Conservation (phyloP, 768 basidiomycete genomes). For the Piloderma croceum region DNA sequence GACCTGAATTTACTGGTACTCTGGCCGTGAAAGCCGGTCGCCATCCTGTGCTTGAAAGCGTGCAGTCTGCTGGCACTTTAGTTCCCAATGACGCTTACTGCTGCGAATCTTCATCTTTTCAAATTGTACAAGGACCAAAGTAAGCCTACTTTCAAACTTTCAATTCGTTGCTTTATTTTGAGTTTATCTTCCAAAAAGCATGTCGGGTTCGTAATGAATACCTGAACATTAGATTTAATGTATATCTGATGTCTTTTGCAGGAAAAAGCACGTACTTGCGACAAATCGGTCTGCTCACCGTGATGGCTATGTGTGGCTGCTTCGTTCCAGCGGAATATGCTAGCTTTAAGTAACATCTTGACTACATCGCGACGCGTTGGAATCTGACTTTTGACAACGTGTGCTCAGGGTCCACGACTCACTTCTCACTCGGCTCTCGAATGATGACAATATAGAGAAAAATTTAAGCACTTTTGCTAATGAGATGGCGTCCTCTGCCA, state of each 20-base stretch:
- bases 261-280: slow-evolving; percentile 93
- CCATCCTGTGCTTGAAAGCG: slow-evolving; percentile 80
- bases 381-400: not conserved
- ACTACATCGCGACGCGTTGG: too few species aligned
- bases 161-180: not conserved
- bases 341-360: slow-evolving; percentile 59
- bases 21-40: slow-evolving; percentile 84
- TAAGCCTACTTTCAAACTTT: slow-evolving; percentile 32
- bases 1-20: slow-evolving; percentile 88
- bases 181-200: slow-evolving; percentile 32
- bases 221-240: not conserved
- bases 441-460: slow-evolving; percentile 89
- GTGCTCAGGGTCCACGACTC: slow-evolving; percentile 67
- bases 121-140: slow-evolving; percentile 91
- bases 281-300: slow-evolving; percentile 75
- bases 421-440: slow-evolving; percentile 81
- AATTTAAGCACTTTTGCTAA: slow-evolving; percentile 90
- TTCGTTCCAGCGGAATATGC: slow-evolving; percentile 94
- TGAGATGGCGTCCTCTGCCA: slow-evolving; percentile 89
- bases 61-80: slow-evolving; percentile 60
- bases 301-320: slow-evolving; percentile 88
- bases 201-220: slow-evolving; percentile 43
- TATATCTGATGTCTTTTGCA: slow-evolving; percentile 10
- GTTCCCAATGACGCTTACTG: slow-evolving; percentile 91
- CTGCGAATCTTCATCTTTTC: slow-evolving; percentile 78